Evolutionary conservation across 177 flowering plant species (phyloP).

Genomic region (Vitis hybrid): DNA sequence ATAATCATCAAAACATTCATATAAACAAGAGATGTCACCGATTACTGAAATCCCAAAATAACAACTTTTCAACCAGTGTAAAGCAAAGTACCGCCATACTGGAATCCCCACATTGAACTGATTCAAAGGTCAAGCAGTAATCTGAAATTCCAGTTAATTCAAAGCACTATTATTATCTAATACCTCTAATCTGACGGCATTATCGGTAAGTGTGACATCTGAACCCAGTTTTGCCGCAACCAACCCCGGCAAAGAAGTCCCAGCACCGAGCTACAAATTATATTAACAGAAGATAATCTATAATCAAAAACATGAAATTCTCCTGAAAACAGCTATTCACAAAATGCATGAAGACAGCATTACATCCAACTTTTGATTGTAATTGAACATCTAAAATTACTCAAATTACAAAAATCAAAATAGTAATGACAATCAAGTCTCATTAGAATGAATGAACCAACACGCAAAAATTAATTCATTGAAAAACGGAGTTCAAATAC

Average conservation of each 20-base stretch:
- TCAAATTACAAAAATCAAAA: no score
- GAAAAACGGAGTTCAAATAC: slow-evolving; percentile 25
- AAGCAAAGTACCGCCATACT: no score
- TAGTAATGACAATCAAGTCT: no score
- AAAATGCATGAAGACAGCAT: background rate
- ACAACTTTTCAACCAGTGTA: no score
- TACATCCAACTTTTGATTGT: background rate
- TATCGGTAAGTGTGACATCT: slow-evolving; percentile 79
- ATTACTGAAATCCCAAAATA: no score
- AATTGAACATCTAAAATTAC: background rate
- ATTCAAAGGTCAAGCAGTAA: no score
- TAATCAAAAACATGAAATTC: background rate
- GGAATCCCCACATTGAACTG: no score
- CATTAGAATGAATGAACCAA: background rate
- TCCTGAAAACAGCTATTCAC: background rate
- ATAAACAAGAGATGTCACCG: no score
- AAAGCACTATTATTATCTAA: background rate
- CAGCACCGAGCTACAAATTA: slow-evolving; percentile 78
- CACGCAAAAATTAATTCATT: background rate
- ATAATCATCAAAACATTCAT: no score
- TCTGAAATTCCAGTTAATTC: background rate
- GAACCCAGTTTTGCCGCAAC: slow-evolving; percentile 88
- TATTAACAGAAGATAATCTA: no score
- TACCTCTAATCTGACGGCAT: slow-evolving; percentile 63
- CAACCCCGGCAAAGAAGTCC: slow-evolving; percentile 91